Evolutionary conservation across 805 yeast genomes (phyloP), one percentile per base, ranked within the genome.

Genomic region (Sugiyamaella boreocaroliniensis): DNA sequence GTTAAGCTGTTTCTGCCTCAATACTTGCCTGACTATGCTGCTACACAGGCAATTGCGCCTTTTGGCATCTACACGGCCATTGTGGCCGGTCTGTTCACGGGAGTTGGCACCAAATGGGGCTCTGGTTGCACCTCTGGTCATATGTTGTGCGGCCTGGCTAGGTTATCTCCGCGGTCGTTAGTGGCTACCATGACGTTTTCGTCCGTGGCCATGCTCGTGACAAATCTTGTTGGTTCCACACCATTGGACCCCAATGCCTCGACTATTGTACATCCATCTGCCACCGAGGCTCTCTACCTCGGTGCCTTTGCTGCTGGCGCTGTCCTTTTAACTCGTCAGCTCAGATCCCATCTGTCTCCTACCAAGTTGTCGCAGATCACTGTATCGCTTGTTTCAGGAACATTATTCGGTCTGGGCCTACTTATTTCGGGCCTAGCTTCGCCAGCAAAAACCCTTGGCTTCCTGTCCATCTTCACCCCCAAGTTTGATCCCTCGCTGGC

Each of bases 61-160:
- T 48, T 48, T 41, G 55, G 57, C 11, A 6, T 22, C 26, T 50
- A 49, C 51, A 58, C 61, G 1, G 34, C 54, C 14, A 43, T 55
- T 6, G 42, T 58, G 9, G 70, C 77, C 1, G 81, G 82, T 0
- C 51, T 70, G 0, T 57, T 77, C 1, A 77, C 72, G 2, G 82
- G 82, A 0, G 18, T 73, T 1, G 82, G 82, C 0, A 73, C 82
- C 0, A 69, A 69, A 34, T 60, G 68, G 32, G 81, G 78, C 0
- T 64, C 70, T 29, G 82, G 82, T 1, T 78, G 82, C 52, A 78
- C 82, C 1, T 76, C 81, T 0, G 82, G 82, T 2, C 82, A 78
- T 57, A 75, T 78, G 79, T 63, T 78, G 5, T 66, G 69, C 16
- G 82, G 82, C 0, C 49, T 78, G n/a, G 72, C 80, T 9, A 65